Evolutionary conservation across 352 stramenopile species (phyloP).

Genomic region (Globisporangium okanoganense): DNA sequence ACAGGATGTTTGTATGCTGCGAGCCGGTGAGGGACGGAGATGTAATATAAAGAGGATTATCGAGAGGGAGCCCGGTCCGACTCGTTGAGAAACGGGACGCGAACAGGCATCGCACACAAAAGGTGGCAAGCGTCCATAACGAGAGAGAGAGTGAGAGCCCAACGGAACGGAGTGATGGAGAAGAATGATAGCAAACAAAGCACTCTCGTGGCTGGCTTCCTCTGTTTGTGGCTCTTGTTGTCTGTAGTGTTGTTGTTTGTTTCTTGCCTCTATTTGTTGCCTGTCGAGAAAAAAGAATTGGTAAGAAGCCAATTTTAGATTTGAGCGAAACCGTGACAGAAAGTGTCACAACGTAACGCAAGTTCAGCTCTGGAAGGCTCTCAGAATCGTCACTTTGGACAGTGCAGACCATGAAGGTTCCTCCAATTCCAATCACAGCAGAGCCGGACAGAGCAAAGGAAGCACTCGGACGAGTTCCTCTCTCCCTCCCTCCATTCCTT

Average conservation of each 20-base stretch:
- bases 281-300: slow-evolving; percentile 1
- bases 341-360: background rate
- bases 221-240: background rate
- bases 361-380: background rate
- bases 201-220: background rate
- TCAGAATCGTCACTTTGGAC: background rate
- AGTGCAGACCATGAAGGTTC: background rate
- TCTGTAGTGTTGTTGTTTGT: background rate
- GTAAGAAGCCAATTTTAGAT: no score
- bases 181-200: slow-evolving; percentile 1
- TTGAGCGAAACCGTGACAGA: background rate
- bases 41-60: background rate
- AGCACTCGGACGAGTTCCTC: background rate
- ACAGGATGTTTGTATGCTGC: background rate
- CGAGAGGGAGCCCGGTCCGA: background rate
- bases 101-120: slow-evolving; percentile 3
- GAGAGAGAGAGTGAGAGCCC: background rate
- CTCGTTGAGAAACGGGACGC: slow-evolving; percentile 1
- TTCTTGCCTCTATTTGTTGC: background rate
- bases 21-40: background rate
- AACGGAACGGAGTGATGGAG: background rate
- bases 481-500: background rate
- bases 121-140: background rate
- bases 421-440: background rate
- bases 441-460: background rate